Evolutionary conservation across 31 red algal species (phyloP).

Genomic region (Odonthalia washingtoniensis): DNA sequence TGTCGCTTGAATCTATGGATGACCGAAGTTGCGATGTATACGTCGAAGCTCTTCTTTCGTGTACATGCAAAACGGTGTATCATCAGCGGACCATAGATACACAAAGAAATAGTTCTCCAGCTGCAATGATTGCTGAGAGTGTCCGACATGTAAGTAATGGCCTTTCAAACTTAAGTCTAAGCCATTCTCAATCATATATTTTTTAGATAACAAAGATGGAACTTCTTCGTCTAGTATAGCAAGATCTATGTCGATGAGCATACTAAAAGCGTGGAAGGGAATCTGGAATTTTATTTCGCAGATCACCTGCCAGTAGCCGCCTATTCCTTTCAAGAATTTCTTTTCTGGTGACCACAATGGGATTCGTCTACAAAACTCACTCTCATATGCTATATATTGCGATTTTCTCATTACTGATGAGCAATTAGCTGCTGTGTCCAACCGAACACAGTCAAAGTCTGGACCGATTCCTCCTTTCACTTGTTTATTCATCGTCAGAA

Average conservation of each 20-base stretch:
- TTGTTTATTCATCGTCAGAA: background rate
- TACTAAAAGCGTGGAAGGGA: slow-evolving; percentile 9
- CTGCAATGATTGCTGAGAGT: too few species aligned
- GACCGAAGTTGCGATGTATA: too few species aligned
- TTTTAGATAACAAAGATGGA: background rate
- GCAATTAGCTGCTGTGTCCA: background rate
- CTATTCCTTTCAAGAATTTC: slow-evolving; percentile 1
- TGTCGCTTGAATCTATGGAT: background rate
- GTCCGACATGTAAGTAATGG: too few species aligned
- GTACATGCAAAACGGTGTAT: too few species aligned
- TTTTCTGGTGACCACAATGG: background rate
- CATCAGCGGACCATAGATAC: too few species aligned
- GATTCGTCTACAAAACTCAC: background rate
- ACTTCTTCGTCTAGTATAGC: background rate
- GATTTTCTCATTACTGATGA: too few species aligned
- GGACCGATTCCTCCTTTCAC: background rate
- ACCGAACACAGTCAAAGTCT: background rate
- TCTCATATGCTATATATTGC: background rate
- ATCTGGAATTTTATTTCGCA: background rate
- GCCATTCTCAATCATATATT: too few species aligned
- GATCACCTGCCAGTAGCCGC: background rate
- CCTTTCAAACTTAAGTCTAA: too few species aligned
- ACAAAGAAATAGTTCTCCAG: too few species aligned
- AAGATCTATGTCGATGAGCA: slow-evolving; percentile 22
- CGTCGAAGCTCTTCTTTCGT: too few species aligned